Base-by-base conservation (phyloP, 805 yeast species). In the Lipomyces anomalus region DNA sequence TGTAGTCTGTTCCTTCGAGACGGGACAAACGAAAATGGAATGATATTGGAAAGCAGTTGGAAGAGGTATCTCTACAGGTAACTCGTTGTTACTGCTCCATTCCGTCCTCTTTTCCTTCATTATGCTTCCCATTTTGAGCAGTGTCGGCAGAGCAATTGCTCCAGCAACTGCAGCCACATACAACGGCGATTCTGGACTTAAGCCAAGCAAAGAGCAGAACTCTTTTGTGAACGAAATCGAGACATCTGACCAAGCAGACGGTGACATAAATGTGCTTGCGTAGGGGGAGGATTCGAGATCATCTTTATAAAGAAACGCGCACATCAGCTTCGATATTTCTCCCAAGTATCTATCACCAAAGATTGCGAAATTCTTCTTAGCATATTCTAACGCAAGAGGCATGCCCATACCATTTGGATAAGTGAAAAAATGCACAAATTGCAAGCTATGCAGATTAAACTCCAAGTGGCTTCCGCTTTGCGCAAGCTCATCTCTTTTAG, bases 11-110 rank as follows among this genome's bases (percentile, higher is more conserved):
- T 79, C 82, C 58, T 79, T 80, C 13, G 79, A 68, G 1, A 81
- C 83, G 0, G 88, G 88, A 57, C 88, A 81, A 3, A 81, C 81
- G 57, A 80, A 81, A 1, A 81, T 70, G 1, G 85, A 76, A 58
- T 81, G 87, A 61, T 72, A 79, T 44, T 73, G 74, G 40, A 79
- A 61, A 21, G 63, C 63, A 0, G 62, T 61, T 1, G 88, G 87
- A 18, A 81, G 62, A 24, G 69, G 68, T 18, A 79, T 72, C 51
- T 76, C 83, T 42, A 79, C 78, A 2, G 85, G 84, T 16, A 81
- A 59, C 61, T 82, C 87, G 55, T 76, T 69, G 26, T 64, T 61
- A 0, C 80, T 70, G 1, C 79, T 70, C 84, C 84, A 79, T 42
- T 72, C 75, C 2, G 76, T 61, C 4, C 64, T 64, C 22, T 65